Evolutionary conservation across 164 flowering plant species (phyloP).

Genomic region (Litsea cubeba): DNA sequence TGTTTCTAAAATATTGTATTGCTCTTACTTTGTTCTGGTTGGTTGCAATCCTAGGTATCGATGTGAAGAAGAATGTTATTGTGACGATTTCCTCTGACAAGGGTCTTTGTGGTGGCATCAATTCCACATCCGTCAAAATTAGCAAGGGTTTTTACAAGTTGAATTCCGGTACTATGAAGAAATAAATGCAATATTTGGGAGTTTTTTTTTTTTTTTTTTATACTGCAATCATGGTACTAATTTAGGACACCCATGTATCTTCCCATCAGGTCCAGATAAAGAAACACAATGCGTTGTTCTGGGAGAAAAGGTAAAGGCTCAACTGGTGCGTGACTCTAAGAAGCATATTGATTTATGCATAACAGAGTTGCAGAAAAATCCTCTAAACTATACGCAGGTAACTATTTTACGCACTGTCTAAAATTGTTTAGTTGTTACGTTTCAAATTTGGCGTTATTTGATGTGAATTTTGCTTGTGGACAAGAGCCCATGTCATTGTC

Average conservation of each 20-base stretch:
- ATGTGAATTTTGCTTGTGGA: not conserved
- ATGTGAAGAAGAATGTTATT: conserved; percentile 80
- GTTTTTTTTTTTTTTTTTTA: not conserved
- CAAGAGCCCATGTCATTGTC: too few relatives aligned
- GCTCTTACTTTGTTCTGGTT: conserved; percentile 2
- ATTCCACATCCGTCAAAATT: conserved; percentile 79
- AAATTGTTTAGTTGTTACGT: not conserved
- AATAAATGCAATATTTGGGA: not conserved
- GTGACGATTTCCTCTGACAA: conserved; percentile 87
- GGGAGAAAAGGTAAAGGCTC: conserved; percentile 95
- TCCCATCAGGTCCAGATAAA: conserved; percentile 69
- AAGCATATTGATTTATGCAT: conserved; percentile 55
- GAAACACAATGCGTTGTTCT: conserved; percentile 67
- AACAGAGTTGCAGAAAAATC: conserved; percentile 83
- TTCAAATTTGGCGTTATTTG: not conserved
- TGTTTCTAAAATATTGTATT: not conserved
- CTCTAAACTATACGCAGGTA: conserved; percentile 92
- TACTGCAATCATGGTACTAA: not conserved
- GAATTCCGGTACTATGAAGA: conserved; percentile 49
- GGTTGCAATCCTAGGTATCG: conserved; percentile 46
- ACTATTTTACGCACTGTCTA: not conserved
- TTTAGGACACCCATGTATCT: conserved; percentile 2
- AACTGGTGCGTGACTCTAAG: conserved; percentile 81
- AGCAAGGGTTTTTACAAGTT: conserved; percentile 72
- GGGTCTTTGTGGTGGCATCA: conserved; percentile 98